Base-by-base conservation (phyloP, 2,329 filamentous ascomycete species). In the Beauveria varroae region DNA sequence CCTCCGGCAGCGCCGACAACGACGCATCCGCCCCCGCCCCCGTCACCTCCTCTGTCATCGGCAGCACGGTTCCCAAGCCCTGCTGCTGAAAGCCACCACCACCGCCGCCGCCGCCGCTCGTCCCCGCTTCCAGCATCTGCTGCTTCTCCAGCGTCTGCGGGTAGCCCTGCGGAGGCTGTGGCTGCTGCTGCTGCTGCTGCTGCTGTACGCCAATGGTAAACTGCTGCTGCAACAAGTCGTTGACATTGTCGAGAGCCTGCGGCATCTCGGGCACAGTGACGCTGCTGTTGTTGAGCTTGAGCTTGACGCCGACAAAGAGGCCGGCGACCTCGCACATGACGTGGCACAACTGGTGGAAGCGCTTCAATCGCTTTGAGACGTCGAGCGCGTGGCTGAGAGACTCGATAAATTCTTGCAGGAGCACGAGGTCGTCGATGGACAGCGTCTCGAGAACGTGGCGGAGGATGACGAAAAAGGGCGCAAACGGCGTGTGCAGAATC, bases 261-360 rank as follows among this genome's bases (percentile, higher is more conserved):
- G 76, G 74, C 22, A 75, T 73, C 67, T 85, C 40, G 26, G 57
- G 57, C 49, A 60, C 57, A 14, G 49, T 20, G 28, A 41, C 28
- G 20, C 8, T 41, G 43, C 40, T 53, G 50, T 60, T 60, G 57
- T 60, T 60, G 49, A 60, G 49, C 57, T 60, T 60, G 57, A 60
- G 57, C 57, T 60, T 86, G 34, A 84, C 81, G 66, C 87, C 81
- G 6, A 87, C 75, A 65, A 88, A 89, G 4, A 87, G 72, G 50
- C 76, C 76, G 5, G 86, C 84, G 3, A 88, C 83, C 59, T 82
- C 82, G 63, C 79, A 78, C 69, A 88, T 84, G 28, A 88, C 79
- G 37, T 81, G 78, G 65, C 83, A 87, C 28, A 89, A 77, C 26
- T 79, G 81, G 66, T 85, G 81, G 14, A 89, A 75, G 66, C 84